Evolutionary conservation across 768 basidiomycete species (phyloP), one percentile per base, ranked within the genome.

Genomic region (Phylloporus sp.): DNA sequence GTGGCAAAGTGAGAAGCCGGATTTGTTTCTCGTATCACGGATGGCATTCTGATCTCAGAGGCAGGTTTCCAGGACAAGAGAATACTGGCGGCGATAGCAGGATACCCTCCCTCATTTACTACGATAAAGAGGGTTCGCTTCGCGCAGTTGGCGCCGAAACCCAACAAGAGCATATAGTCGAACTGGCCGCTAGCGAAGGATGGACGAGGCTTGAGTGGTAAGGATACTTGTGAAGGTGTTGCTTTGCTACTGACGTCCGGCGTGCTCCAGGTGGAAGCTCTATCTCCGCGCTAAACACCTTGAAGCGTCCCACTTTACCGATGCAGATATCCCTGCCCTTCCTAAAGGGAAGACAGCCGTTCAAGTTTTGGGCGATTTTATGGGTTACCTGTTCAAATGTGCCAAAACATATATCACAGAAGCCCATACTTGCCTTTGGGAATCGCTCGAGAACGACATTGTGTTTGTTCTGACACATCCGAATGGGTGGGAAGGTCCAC

Each of bases 11-110:
- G 22, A n/a, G n/a, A n/a, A 43, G 60, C 0, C 13, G 11, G 9
- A 23, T 10, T 10, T 7, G 36, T n/a, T n/a, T n/a, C n/a, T n/a
- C n/a, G n/a, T n/a, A n/a, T n/a, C n/a, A n/a, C n/a, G n/a, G n/a
- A n/a, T n/a, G n/a, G n/a, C n/a, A n/a, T n/a, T n/a, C n/a, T n/a
- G n/a, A n/a, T n/a, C n/a, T 22, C 34, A 8, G 3, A 15, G 8
- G 27, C n/a, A 79, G 78, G 47, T 79, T 72, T 51, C 79, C 76
- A 7, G 72, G 70, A 1, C 76, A 77, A 50, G 72, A 75, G 18
- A 64, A 72, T 5, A 62, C 71, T 16, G 73, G 73, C 5, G 73
- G 75, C 6, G 72, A 77, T 6, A 41, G 4, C 40, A 26, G 16
- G 6, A 26, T 41, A 26, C 40, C 15, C 4, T 41, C 40, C 15